Conservation (phyloP, 495 filamentous ascomycete species). For the Ramalina intermedia region DNA sequence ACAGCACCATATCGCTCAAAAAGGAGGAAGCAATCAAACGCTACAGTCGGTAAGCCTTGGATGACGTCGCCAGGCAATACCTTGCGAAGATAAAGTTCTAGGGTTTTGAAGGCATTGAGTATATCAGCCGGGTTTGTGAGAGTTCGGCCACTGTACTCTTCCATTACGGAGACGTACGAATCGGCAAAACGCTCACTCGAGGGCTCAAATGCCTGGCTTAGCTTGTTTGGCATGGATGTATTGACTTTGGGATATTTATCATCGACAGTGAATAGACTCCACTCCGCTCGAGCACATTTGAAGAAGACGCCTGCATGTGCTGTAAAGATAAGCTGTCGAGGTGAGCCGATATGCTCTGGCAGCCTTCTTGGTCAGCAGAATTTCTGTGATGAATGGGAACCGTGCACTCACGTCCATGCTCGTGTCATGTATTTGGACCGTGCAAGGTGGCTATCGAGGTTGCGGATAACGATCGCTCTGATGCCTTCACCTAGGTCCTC, state of each 20-base stretch:
- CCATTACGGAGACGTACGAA: not conserved
- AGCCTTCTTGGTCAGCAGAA: too few species aligned
- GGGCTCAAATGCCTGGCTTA: too few species aligned
- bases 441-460: not conserved
- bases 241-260: too few species aligned
- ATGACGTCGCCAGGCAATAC: not conserved
- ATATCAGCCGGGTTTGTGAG: not conserved
- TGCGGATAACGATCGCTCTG: not conserved
- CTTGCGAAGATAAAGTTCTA: not conserved
- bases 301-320: too few species aligned
- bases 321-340: too few species aligned
- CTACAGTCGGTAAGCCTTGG: not conserved
- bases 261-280: too few species aligned
- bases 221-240: too few species aligned
- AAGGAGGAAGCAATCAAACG: not conserved
- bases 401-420: too few species aligned
- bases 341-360: too few species aligned
- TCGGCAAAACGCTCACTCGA: not conserved
- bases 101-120: not conserved
- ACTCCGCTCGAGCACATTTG: too few species aligned
- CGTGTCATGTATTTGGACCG: too few species aligned
- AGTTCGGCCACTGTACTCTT: not conserved
- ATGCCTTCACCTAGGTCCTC: not conserved
- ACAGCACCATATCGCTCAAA: not conserved
- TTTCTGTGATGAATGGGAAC: too few species aligned